Base-by-base conservation (phyloP, 176 grass and related monocot species). In the Oryza nivara region DNA sequence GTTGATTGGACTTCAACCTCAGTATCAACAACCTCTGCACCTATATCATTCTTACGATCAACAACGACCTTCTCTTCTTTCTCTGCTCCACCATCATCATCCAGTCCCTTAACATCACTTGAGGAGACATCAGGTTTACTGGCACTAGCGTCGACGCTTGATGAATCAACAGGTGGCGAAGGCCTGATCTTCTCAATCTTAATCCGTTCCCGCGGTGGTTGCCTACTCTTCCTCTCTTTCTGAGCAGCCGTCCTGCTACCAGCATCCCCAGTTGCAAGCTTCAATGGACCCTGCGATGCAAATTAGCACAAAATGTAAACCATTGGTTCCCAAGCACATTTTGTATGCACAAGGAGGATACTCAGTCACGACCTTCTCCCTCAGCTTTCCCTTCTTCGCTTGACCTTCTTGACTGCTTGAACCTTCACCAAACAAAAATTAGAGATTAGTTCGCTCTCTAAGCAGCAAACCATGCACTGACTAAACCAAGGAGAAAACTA, bases 341-440 rank as follows among this genome's bases (percentile, higher is more conserved):
- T 48, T 30, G 34, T 71, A 81, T 41, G 40, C 40, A 41, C 40
- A 41, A 89, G 32, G 68, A 87, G 43, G 36, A 15, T 65, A 67
- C 35, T 80, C 58, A 61, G 66, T 75, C 80, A 49, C 40, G 12
- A 99, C 96, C 90, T 99, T 99, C 64, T 90, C 93, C 51, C 92
- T 90, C 4, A 67, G 85, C 82, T 90, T 99, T 88, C 76, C 87
- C 86, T 84, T 96, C 85, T 82, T 96, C 9, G 63, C 58, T 86
- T 88, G 83, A 74, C 28, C 85, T 88, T 91, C 90, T 91, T 96
- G 89, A 76, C 65, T 74, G 44, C 45, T 91, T 26, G 84, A 84
- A 38, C 77, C 90, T 94, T 88, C 74, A 87, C 54, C 72, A 85
- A 85, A 87, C 65, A 86, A 85, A 60, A 46, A 88, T 74, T 76